Conservation (phyloP, 345 rosid genomes). For the Gossypium arboreum region DNA sequence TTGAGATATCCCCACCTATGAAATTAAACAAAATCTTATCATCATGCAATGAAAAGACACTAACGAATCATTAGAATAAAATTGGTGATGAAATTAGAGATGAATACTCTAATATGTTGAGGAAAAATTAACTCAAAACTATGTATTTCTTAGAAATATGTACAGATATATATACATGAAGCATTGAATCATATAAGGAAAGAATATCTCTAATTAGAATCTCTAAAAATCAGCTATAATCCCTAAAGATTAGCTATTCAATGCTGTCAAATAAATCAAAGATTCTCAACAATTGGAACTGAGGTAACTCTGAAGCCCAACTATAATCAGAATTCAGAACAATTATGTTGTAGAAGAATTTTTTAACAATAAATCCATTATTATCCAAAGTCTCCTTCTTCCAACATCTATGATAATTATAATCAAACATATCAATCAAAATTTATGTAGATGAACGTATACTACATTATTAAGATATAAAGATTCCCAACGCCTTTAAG, state of each 20-base stretch:
- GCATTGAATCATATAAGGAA: no score
- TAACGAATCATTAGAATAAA: not conserved
- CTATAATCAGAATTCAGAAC: not conserved
- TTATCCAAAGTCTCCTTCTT: not conserved
- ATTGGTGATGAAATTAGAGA: not conserved
- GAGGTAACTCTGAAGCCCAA: not conserved
- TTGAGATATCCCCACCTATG: constrained; percentile 88
- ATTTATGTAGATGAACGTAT: not conserved
- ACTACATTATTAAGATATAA: not conserved
- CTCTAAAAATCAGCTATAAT: no score
- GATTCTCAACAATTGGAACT: not conserved
- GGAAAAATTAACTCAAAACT: no score
- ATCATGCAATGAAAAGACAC: constrained; percentile 4
- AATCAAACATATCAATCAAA: not conserved
- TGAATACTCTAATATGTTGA: no score
- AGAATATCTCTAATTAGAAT: no score
- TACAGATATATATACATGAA: no score
- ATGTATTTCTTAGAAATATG: no score
- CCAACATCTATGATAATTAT: not conserved
- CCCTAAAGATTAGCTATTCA: no score
- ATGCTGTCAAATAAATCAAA: no score
- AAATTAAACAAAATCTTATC: constrained; percentile 4
- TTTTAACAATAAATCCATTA: not conserved
- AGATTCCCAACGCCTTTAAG: not conserved
- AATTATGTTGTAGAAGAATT: not conserved